Conservation (phyloP, 169 alveolate species). For the Fabrea salina region DNA sequence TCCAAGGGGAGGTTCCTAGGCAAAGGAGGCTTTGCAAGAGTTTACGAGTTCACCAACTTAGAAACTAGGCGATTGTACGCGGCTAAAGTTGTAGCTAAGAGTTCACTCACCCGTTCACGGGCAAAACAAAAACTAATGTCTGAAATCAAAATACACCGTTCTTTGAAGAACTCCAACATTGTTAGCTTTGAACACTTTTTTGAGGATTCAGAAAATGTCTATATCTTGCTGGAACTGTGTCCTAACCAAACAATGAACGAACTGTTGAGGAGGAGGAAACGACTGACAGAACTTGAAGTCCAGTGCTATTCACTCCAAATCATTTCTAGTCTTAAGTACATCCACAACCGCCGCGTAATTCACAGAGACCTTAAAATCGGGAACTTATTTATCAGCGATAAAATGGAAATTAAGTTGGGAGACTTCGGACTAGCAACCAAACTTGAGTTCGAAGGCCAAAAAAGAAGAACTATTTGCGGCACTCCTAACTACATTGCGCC, state of each 20-base stretch:
- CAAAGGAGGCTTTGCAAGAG: slow-evolving; percentile 84
- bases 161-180: slow-evolving; percentile 68
- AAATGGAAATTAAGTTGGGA: slow-evolving; percentile 83
- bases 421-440: slow-evolving; percentile 87
- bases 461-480: slow-evolving; percentile 82
- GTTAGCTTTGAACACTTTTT: slow-evolving; percentile 53
- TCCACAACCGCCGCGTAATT: slow-evolving; percentile 76
- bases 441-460: slow-evolving; percentile 81
- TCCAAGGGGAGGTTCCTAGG: slow-evolving; percentile 72
- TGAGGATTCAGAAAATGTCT: slow-evolving; percentile 84
- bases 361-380: slow-evolving; percentile 88
- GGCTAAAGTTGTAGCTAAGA: slow-evolving; percentile 75
- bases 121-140: slow-evolving; percentile 74
- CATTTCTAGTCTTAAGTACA: slow-evolving; percentile 75
- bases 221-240: slow-evolving; percentile 84
- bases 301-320: slow-evolving; percentile 74
- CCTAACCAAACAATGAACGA: slow-evolving; percentile 80
- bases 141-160: slow-evolving; percentile 80
- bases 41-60: slow-evolving; percentile 60
- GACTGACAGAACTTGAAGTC: slow-evolving; percentile 79
- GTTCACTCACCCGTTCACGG: slow-evolving; percentile 60
- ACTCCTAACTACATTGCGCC: slow-evolving; percentile 88
- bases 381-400: slow-evolving; percentile 77
- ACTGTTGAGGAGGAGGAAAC: slow-evolving; percentile 73
- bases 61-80: slow-evolving; percentile 67